Conservation (phyloP, 1,284 basidiomycete genomes). For the Pyrrhoderma noxium region DNA sequence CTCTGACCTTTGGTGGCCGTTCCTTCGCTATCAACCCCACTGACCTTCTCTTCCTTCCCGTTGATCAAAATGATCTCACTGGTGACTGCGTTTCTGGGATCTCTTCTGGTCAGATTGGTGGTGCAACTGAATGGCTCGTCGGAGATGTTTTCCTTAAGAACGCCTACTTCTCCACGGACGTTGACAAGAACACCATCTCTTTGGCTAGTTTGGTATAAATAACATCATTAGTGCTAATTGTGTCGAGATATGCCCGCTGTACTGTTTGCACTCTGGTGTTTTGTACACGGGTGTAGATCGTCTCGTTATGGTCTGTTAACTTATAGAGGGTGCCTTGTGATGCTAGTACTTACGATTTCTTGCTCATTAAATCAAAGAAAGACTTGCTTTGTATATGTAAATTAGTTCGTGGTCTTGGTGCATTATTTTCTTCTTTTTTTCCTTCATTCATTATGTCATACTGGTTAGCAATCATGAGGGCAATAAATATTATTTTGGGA, state of each 20-base stretch:
- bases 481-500: too few species aligned
- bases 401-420: too few species aligned
- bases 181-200: conserved; percentile 58
- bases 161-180: conserved; percentile 71
- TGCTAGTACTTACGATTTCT: neutral
- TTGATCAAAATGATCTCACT: conserved; percentile 49
- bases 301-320: too few species aligned
- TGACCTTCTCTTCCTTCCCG: conserved; percentile 67
- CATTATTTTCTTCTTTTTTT: too few species aligned
- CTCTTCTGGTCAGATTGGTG: conserved; percentile 54
- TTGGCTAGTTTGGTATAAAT: conserved; percentile 49
- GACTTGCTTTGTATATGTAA: too few species aligned
- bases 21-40: conserved; percentile 58
- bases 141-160: conserved; percentile 76
- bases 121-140: conserved; percentile 67
- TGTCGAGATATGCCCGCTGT: too few species aligned
- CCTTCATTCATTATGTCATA: too few species aligned
- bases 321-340: neutral
- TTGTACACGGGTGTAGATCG: neutral
- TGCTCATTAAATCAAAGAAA: too few species aligned
- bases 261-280: too few species aligned
- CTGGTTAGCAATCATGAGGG: too few species aligned
- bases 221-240: too few species aligned
- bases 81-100: conserved; percentile 76
- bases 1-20: conserved; percentile 60